Base-by-base conservation (phyloP, 441 rosid species). In the Flueggea neowawraea region DNA sequence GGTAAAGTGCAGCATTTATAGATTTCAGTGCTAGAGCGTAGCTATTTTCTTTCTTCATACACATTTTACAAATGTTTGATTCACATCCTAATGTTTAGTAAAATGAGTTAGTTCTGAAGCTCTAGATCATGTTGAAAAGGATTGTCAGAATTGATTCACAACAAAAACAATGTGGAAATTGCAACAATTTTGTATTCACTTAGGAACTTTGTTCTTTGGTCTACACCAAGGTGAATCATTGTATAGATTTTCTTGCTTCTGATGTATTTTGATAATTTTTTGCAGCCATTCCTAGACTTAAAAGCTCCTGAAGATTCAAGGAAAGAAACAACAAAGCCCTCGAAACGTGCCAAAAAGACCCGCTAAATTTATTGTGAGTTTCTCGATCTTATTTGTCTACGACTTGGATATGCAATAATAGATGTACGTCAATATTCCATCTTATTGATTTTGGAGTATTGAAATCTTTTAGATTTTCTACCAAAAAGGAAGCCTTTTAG, bases 211-310 rank as follows among this genome's bases (percentile, higher is more conserved):
- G n/a, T 47, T 47, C 0, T 47, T 47, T 47, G 50, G 50, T 14
- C 50, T 11, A 47, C 9, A 47, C 7, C 12, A 47, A 11, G 50
- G 50, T 14, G 50, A 39, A 12, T 32, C 13, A 15, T 22, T 55
- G 31, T 54, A 33, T 58, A 57, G 2, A 3, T 16, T 16, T 62
- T 66, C 44, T 52, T 15, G 39, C 5, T 43, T 52, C 7, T 55
- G 15, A 36, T 12, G 45, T 52, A 7, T 63, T 63, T 55, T 57
- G 13, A 16, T 33, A n/a, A 47, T 61, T 12, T 16, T 41, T 58
- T 69, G 83, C 93, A 94, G 98, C 91, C 93, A 39, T 84, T 81
- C 65, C 58, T 81, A 41, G 88, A 88, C 43, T 61, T 71, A 9
- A 87, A 80, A 68, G 63, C 78, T 45, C 67, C 72, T 0, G 89